Evolutionary conservation across 331 rosid genomes (phyloP).

Genomic region (Pyrus hybrid): DNA sequence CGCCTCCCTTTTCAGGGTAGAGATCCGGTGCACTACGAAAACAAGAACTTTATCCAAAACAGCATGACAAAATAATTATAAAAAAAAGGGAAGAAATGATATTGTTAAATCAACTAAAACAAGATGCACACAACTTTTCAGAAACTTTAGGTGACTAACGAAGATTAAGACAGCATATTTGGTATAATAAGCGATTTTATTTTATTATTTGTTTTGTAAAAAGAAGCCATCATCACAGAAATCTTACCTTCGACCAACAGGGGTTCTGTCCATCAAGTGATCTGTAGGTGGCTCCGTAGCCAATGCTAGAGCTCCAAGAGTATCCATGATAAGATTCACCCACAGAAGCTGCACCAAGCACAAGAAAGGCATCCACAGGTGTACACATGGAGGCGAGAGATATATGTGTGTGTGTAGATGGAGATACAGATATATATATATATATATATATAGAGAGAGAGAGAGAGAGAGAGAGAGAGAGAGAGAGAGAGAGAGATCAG

Average conservation of each 20-base stretch:
- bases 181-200: background rate
- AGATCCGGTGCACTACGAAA: background rate
- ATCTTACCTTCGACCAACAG: constrained; percentile 77
- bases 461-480: background rate
- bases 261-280: constrained; percentile 71
- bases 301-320: constrained; percentile 92
- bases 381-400: background rate
- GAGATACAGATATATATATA: too few relatives aligned
- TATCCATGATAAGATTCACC: constrained; percentile 99
- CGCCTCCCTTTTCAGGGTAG: background rate
- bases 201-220: background rate
- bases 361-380: constrained; percentile 9
- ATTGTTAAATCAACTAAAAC: background rate
- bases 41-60: background rate
- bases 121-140: background rate
- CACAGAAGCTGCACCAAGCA: constrained; percentile 69
- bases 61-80: background rate
- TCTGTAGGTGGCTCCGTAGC: constrained; percentile 97
- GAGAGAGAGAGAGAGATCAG: background rate
- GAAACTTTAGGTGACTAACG: background rate
- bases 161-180: background rate
- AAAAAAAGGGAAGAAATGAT: background rate
- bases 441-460: background rate
- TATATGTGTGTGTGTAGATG: background rate
- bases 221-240: background rate